Base-by-base conservation (phyloP, 805 yeast genomes). In the Metschnikowia kunwiensis region DNA sequence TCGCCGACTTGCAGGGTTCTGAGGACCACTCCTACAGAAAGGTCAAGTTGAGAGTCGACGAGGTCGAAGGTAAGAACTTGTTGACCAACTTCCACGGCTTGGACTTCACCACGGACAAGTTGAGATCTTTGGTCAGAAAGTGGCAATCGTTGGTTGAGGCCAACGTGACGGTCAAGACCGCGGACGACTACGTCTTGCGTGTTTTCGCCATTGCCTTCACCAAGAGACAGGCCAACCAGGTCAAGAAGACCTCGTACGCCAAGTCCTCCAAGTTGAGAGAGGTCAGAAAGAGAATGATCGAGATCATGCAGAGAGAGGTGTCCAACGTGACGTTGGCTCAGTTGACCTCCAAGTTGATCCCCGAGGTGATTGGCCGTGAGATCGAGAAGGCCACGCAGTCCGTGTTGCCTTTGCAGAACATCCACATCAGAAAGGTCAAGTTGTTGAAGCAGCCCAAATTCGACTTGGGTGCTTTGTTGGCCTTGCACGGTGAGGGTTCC, bases 41-140 rank as follows among this genome's bases (percentile, higher is more conserved):
- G 78, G 77, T 91, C 68, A 86, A 84, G 75, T 86, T 91, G 75
- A 88, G 97, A 78, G 95, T 91, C 60, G 97, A 89, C 65, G 97
- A 91, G 77, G 96, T 89, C 59, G 96, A 91, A 78, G 97, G 97
- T 77, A 86, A 87, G 78, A 88, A 89, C 83, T 80, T 89, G 66
- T 80, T 89, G 70, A 89, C 97, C 79, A 91, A 91, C 94, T 91
- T 89, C 94, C 97, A 89, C 80, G 97, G 97, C 65, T 74, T 91
- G 74, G 95, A 88, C 78, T 89, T 91, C 83, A 89, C 97, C 65
- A 78, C 95, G 54, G 97, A 89, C 78, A 91, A 91, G 80, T 78
- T 91, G 68, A 86, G 95, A 78, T 89, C 97, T 43, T 80, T 91
- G 71, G 97, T 89, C 52, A 87, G 97, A 82, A 89, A 91, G 75